Conservation (phyloP, 345 rosid species). For the Streptanthus diversifolius region DNA sequence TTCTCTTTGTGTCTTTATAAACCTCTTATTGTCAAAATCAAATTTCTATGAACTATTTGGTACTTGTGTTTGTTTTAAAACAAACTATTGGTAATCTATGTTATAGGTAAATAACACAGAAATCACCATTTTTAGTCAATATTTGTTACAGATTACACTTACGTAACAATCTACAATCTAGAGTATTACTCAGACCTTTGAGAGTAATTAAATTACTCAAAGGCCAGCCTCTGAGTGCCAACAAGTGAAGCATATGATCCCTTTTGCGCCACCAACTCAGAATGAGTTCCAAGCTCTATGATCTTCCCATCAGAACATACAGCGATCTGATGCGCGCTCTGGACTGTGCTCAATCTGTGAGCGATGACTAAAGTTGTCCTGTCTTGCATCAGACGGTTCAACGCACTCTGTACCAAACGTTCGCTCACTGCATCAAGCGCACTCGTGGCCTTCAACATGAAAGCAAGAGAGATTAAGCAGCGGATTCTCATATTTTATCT, state of each 20-base stretch:
- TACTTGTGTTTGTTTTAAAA: neutral
- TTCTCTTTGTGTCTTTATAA: neutral
- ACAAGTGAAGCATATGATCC: slow-evolving; percentile 85
- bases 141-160: slow-evolving; percentile 15
- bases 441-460: slow-evolving; percentile 69
- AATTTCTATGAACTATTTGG: neutral
- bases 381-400: slow-evolving; percentile 80
- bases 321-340: slow-evolving; percentile 83
- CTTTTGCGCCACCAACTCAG: slow-evolving; percentile 56
- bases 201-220: slow-evolving; percentile 45
- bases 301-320: slow-evolving; percentile 71
- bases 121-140: neutral
- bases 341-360: slow-evolving; percentile 89
- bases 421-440: slow-evolving; percentile 92
- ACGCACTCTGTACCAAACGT: slow-evolving; percentile 79
- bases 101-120: neutral
- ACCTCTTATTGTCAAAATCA: neutral
- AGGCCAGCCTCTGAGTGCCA: slow-evolving; percentile 86
- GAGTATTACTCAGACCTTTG: neutral
- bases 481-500: neutral
- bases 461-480: neutral
- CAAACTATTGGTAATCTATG: neutral
- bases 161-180: slow-evolving; percentile 1
- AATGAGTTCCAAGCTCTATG: slow-evolving; percentile 83
- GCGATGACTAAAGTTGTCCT: slow-evolving; percentile 87